A percentile compares a stretch with the other conserved stretches of the same genome.
These are phyloP conservation scores for Camellia japonica DNA, from an alignment of 148 eudicot species.

Conservation along the genomic window DNA sequence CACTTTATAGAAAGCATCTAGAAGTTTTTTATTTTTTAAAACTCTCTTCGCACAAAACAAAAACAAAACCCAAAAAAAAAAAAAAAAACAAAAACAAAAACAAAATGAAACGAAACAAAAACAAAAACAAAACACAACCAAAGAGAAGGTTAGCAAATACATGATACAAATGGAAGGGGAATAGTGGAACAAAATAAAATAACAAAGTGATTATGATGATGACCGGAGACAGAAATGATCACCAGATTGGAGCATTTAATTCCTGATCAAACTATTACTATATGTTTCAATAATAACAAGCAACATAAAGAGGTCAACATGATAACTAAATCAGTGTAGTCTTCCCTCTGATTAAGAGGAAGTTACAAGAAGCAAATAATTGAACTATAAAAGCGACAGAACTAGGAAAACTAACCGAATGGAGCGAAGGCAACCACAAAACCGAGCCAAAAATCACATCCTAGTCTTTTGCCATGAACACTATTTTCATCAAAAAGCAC, in stretches of 20 bases:
- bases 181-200: no score
- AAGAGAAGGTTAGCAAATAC: not conserved
- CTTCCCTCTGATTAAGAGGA: not conserved
- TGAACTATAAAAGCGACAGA: not conserved
- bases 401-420: constrained; percentile 6
- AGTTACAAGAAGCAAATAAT: not conserved
- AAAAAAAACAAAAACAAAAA: no score
- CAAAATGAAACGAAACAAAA: no score
- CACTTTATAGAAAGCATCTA: no score
- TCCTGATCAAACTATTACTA: not conserved
- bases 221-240: not conserved
- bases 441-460: not conserved
- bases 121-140: not conserved
- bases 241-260: not conserved
- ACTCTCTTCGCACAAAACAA: no score
- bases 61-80: no score
- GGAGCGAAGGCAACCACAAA: not conserved
- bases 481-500: not conserved
- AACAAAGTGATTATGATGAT: not conserved
- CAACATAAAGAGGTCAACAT: not conserved
- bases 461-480: not conserved
- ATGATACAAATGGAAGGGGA: not conserved
- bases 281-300: not conserved
- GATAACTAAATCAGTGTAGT: not conserved
- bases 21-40: no score